Conservation (phyloP, 768 basidiomycete species). For the Pholiota microspora region DNA sequence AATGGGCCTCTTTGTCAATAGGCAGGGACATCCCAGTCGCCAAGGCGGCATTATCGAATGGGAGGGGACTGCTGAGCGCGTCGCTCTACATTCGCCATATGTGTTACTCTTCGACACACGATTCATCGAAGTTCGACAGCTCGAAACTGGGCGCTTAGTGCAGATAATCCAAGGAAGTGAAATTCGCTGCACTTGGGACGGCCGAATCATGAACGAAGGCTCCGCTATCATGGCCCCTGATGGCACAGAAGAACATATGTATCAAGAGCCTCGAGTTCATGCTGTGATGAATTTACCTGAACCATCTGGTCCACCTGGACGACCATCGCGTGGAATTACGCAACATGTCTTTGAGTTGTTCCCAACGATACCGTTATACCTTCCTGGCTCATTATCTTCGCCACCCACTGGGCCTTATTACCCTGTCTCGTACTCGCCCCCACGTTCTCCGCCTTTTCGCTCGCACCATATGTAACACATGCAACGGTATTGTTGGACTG, state of each 20-base stretch:
- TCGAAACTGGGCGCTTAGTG: conserved; percentile 76
- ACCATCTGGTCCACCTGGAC: conserved; percentile 34
- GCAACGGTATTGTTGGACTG: neutral
- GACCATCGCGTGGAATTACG: conserved; percentile 44
- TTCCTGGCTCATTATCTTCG: conserved; percentile 57
- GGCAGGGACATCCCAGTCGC: conserved; percentile 87
- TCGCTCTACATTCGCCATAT: conserved; percentile 89
- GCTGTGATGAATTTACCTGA: conserved; percentile 74
- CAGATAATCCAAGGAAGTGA: conserved; percentile 87
- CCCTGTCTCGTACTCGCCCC: conserved; percentile 18
- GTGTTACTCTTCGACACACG: conserved; percentile 87
- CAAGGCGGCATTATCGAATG: conserved; percentile 81
- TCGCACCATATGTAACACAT: conserved; percentile 2
- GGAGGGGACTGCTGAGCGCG: conserved; percentile 90
- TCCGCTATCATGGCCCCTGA: conserved; percentile 52
- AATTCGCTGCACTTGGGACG: conserved; percentile 90
- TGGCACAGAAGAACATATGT: conserved; percentile 47
- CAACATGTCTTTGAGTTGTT: conserved; percentile 82
- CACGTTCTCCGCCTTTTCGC: conserved; percentile 4
- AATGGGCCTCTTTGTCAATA: conserved; percentile 93
- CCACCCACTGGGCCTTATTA: conserved; percentile 53
- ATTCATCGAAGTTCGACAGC: conserved; percentile 90
- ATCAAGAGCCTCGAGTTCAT: conserved; percentile 83
- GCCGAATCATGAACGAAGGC: conserved; percentile 56
- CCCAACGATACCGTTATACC: conserved; percentile 71